A percentile compares a stretch with the other conserved stretches of the same genome.
phyloP scores from a whole-genome alignment of 768 basidiomycete genomes.

The Mycena chlorophos region DNA sequence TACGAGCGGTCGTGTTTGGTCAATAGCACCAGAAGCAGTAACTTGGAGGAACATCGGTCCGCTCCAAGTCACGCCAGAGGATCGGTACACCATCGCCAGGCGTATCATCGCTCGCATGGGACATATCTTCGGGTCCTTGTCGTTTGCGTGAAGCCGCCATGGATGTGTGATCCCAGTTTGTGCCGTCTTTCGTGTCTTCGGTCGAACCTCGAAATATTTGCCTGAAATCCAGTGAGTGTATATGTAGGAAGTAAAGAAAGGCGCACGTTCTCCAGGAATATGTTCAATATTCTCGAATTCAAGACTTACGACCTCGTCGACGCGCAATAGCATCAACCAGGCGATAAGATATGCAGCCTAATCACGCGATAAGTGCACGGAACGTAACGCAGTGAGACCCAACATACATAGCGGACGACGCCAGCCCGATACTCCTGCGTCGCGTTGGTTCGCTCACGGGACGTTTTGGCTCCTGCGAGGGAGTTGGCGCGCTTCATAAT shows the following conservation, averaged over 20 bases:
- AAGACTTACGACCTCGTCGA: conserved; percentile 19
- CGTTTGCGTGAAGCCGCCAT: conserved; percentile 22
- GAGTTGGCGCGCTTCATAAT: background rate
- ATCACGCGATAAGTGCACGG: background rate
- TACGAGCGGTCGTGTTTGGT: background rate
- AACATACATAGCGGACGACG: conserved; percentile 3
- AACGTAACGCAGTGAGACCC: background rate
- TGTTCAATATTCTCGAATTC: conserved; percentile 19
- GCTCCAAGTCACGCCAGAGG: background rate
- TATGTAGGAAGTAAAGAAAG: background rate
- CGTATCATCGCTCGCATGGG: conserved; percentile 21
- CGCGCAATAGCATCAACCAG: conserved; percentile 21
- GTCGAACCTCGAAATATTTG: background rate
- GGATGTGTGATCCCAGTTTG: conserved; percentile 20
- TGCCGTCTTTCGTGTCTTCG: conserved; percentile 17
- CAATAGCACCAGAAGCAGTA: background rate
- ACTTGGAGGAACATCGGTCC: conserved; percentile 19
- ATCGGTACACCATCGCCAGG: conserved; percentile 14
- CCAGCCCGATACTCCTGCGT: background rate
- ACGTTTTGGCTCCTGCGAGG: background rate
- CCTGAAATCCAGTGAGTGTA: too few species aligned
- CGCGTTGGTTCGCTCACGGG: background rate
- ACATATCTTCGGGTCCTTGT: conserved; percentile 20
- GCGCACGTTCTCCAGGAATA: conserved; percentile 9
- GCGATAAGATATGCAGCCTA: conserved; percentile 9